A percentile compares a stretch with the other conserved stretches of the same genome.
Evolutionary conservation across 1,284 basidiomycete genomes (phyloP).

Genomic region (Cystobasidium pallidum): DNA sequence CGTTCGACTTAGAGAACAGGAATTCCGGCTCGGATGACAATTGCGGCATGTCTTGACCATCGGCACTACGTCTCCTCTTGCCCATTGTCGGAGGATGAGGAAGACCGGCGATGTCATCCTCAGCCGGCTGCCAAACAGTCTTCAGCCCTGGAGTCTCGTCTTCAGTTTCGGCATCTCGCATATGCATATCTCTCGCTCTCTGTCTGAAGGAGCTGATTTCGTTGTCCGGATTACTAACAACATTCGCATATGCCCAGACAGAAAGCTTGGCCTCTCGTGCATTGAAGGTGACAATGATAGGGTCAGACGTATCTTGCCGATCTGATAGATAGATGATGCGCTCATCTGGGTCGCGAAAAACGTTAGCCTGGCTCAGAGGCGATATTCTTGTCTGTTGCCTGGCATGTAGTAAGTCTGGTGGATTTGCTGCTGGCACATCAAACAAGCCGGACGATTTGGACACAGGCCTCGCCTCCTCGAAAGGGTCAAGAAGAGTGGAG

Average conservation of each 20-base stretch:
- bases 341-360: conserved; percentile 23
- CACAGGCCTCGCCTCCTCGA: conserved; percentile 67
- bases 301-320: conserved; percentile 12
- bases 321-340: conserved; percentile 40
- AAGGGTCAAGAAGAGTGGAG: conserved; percentile 74
- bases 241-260: conserved; percentile 43
- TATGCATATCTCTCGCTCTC: neutral
- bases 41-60: neutral
- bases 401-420: neutral
- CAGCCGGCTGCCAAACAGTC: neutral
- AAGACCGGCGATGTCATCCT: neutral
- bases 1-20: neutral
- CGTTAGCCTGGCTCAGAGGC: neutral
- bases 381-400: neutral
- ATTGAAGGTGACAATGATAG: conserved; percentile 41
- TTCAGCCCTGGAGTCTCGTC: neutral
- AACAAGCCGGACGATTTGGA: neutral
- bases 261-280: conserved; percentile 17
- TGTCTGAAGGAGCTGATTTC: conserved; percentile 10
- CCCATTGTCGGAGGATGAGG: conserved; percentile 2
- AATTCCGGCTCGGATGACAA: conserved; percentile 28
- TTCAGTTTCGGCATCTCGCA: neutral
- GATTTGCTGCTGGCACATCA: neutral
- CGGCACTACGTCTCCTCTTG: conserved; percentile 34
- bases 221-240: neutral